phyloP scores from a whole-genome alignment of 2,329 filamentous ascomycete genomes.

The Didymella glomerata region DNA sequence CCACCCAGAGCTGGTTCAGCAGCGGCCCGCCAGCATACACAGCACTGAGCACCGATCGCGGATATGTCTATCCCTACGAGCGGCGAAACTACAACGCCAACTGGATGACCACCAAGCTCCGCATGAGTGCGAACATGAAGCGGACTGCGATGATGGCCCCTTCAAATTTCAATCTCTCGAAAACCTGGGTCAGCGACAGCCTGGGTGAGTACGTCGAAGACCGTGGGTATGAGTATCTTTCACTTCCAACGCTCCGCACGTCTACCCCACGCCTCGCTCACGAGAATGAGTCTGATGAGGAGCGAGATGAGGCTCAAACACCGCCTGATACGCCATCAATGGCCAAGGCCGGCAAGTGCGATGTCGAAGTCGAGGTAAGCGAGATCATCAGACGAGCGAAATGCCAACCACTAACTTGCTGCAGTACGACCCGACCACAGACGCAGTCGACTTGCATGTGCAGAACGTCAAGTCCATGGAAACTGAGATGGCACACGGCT shows the following conservation, averaged over 20 bases:
- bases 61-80: background rate
- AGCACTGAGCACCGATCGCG: constrained; percentile 15
- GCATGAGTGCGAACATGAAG: background rate
- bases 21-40: constrained; percentile 24
- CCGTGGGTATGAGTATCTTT: background rate
- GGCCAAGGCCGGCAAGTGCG: too few relatives aligned
- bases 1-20: background rate
- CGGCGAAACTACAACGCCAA: constrained; percentile 16
- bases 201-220: constrained; percentile 5
- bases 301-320: constrained; percentile 1
- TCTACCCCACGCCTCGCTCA: background rate
- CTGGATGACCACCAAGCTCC: constrained; percentile 6
- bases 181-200: constrained; percentile 1
- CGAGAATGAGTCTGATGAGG: background rate
- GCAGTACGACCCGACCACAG: constrained; percentile 2
- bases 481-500: background rate
- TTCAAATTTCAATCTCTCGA: constrained; percentile 1
- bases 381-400: background rate
- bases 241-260: background rate
- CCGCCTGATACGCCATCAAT: background rate
- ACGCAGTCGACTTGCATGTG: background rate
- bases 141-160: background rate
- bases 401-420: background rate
- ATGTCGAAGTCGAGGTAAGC: constrained; percentile 1
- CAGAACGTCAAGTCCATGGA: background rate